These are phyloP conservation scores for Sindora glabra DNA, from an alignment of 306 rosid species.

Conservation along the genomic window DNA sequence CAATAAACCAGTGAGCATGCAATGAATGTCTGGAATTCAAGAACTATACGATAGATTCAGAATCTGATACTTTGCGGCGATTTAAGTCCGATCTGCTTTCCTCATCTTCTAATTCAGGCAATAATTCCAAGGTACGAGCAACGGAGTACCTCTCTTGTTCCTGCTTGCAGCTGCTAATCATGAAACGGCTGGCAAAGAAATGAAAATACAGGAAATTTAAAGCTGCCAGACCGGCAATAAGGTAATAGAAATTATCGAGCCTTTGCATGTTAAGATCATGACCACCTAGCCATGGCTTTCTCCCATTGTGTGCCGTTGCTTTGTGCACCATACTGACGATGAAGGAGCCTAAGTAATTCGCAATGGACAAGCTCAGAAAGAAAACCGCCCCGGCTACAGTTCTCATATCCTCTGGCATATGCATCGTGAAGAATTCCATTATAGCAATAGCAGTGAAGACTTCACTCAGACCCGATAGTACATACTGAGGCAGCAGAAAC, in stretches of 20 bases:
- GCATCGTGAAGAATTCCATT: constrained; percentile 65
- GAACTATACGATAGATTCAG: too few relatives aligned
- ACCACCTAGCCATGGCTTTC: constrained; percentile 57
- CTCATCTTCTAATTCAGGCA: constrained; percentile 5
- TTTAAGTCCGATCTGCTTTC: constrained; percentile 19
- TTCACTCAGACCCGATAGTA: constrained; percentile 52
- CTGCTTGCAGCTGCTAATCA: not conserved
- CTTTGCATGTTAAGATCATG: constrained; percentile 48
- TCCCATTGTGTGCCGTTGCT: constrained; percentile 20
- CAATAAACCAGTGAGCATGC: too few relatives aligned
- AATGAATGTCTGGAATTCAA: too few relatives aligned
- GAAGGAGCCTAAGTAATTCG: constrained; percentile 51
- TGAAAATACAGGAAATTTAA: constrained; percentile 53
- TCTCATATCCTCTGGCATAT: constrained; percentile 70
- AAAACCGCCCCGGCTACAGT: constrained; percentile 72
- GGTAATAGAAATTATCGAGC: constrained; percentile 52
- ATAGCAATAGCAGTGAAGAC: constrained; percentile 60
- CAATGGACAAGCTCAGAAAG: constrained; percentile 54
- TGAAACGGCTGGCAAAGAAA: constrained; percentile 37
- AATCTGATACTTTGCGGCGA: too few relatives aligned
- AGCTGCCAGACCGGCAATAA: constrained; percentile 41
- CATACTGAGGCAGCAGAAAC: constrained; percentile 50
- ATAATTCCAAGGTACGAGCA: not conserved
- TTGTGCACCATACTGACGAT: constrained; percentile 36
- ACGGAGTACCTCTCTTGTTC: constrained; percentile 12